Conservation (phyloP, 2,329 filamentous ascomycete genomes). For the Ramularia endophylla region DNA sequence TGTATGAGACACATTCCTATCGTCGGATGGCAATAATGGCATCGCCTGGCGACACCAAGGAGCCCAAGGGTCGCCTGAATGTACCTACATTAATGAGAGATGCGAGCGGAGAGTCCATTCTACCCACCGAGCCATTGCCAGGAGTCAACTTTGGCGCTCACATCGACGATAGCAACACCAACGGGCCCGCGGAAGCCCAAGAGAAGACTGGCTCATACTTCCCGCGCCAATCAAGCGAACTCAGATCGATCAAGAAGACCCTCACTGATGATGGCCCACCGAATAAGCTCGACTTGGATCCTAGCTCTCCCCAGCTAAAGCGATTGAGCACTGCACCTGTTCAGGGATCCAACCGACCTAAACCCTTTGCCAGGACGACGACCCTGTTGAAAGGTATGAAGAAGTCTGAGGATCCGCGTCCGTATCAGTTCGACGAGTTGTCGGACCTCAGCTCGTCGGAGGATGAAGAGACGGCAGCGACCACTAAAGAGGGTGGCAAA, state of each 20-base stretch:
- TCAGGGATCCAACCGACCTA: conserved; percentile 9
- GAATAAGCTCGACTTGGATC: neutral
- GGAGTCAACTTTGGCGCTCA: conserved; percentile 16
- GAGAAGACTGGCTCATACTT: conserved; percentile 9
- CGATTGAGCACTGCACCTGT: conserved; percentile 15
- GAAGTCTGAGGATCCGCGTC: conserved; percentile 9
- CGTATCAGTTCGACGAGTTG: conserved; percentile 20
- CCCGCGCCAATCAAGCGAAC: conserved; percentile 2
- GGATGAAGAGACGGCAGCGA: conserved; percentile 23
- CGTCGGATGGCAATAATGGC: no score
- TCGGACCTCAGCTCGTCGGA: conserved; percentile 26
- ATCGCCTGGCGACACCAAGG: no score
- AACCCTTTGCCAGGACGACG: conserved; percentile 11
- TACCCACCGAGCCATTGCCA: conserved; percentile 14
- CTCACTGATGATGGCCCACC: conserved; percentile 5
- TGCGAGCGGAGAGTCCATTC: conserved; percentile 5
- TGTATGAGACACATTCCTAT: no score
- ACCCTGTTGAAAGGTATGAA: conserved; percentile 21
- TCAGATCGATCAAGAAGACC: conserved; percentile 9
- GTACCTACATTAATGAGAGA: no score
- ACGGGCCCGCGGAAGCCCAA: conserved; percentile 2
- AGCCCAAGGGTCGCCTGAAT: no score
- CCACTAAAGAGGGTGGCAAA: conserved; percentile 4
- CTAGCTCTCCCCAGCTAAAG: conserved; percentile 8
- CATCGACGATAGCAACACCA: conserved; percentile 1